Conservation (phyloP, 352 stramenopile species). For the Phytopythium montanum region DNA sequence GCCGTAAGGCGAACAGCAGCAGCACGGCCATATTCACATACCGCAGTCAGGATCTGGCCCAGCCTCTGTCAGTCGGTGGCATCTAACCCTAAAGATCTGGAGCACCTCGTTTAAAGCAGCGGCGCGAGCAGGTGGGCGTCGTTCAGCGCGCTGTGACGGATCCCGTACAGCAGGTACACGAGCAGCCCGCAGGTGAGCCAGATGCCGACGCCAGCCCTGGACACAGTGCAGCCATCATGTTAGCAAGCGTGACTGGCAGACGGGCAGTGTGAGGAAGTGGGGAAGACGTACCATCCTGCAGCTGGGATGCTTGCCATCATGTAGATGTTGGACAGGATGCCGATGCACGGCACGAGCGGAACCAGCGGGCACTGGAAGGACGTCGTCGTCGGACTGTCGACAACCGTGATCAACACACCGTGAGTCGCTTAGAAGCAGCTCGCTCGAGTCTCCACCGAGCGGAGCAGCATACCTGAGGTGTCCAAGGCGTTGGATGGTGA, state of each 20-base stretch:
- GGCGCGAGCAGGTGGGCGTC: slow-evolving; percentile 20
- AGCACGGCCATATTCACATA: not conserved
- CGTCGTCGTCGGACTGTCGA: slow-evolving; percentile 19
- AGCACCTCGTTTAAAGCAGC: slow-evolving; percentile 20
- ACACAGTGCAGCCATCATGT: not conserved
- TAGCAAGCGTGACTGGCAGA: not conserved
- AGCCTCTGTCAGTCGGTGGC: not conserved
- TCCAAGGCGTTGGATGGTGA: slow-evolving; percentile 49
- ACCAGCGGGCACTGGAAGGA: slow-evolving; percentile 64
- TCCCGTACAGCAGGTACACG: slow-evolving; percentile 78
- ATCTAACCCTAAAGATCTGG: slow-evolving; percentile 2
- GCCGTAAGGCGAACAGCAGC: not conserved
- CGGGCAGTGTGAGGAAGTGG: not conserved
- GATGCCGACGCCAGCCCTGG: slow-evolving; percentile 67
- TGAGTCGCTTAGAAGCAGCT: not conserved
- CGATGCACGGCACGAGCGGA: slow-evolving; percentile 49
- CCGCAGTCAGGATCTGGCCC: not conserved
- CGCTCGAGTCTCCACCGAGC: not conserved
- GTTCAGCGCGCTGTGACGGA: slow-evolving; percentile 64
- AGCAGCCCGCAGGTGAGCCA: slow-evolving; percentile 62
- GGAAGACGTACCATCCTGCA: slow-evolving; percentile 43
- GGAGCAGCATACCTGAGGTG: slow-evolving; percentile 38
- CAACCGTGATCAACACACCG: not conserved
- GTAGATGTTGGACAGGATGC: slow-evolving; percentile 64
- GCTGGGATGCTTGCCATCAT: slow-evolving; percentile 59